Evolutionary conservation across 495 filamentous ascomycete species (phyloP).

Genomic region (Xylaria nigripes): DNA sequence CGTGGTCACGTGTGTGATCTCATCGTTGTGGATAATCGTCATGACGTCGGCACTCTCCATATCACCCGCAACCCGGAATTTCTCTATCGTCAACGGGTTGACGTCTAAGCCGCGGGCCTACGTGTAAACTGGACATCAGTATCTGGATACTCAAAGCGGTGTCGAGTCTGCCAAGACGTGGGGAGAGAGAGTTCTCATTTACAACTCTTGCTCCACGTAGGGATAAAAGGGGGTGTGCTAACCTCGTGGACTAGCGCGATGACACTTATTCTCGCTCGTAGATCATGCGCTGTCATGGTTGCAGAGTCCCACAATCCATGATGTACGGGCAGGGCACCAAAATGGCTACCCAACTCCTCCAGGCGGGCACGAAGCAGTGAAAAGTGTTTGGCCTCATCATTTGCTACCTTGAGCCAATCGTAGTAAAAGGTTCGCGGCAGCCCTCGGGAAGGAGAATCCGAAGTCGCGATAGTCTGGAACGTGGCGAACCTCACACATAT

Average conservation of each 20-base stretch:
- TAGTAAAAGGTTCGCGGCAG: constrained; percentile 45
- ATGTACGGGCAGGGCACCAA: constrained; percentile 44
- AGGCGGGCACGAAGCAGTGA: constrained; percentile 42
- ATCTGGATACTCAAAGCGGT: too few relatives aligned
- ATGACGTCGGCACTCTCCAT: constrained; percentile 37
- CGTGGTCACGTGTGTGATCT: constrained; percentile 49
- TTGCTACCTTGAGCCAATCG: constrained; percentile 49
- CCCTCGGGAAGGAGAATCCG: constrained; percentile 19
- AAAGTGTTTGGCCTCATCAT: constrained; percentile 48
- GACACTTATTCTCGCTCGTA: constrained; percentile 45
- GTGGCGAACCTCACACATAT: constrained; percentile 46
- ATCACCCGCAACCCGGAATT: constrained; percentile 42
- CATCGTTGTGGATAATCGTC: constrained; percentile 46
- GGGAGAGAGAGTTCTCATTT: too few relatives aligned
- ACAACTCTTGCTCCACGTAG: not conserved
- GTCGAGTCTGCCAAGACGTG: too few relatives aligned
- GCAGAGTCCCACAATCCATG: constrained; percentile 46
- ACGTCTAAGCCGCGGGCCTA: constrained; percentile 43
- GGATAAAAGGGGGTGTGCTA: not conserved
- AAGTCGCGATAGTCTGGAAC: constrained; percentile 28
- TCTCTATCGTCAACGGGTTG: constrained; percentile 47
- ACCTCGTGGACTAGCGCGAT: constrained; percentile 45
- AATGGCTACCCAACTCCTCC: constrained; percentile 43
- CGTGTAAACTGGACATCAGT: not conserved
- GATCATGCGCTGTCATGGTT: constrained; percentile 38